phyloP scores from a whole-genome alignment of 495 filamentous ascomycete genomes.

The Penicillium roqueforti region DNA sequence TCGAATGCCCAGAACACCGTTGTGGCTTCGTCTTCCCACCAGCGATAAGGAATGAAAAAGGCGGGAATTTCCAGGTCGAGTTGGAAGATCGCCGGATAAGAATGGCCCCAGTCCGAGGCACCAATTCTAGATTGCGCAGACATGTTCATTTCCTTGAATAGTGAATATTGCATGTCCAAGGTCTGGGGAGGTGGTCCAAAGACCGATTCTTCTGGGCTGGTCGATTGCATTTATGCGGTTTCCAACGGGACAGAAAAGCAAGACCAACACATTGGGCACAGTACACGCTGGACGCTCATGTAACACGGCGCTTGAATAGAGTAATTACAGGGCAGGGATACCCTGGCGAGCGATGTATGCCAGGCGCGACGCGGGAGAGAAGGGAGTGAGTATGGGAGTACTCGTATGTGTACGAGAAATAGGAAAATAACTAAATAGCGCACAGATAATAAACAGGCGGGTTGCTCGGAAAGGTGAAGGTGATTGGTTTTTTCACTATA shows the following conservation, averaged over 20 bases:
- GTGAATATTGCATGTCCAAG: neutral
- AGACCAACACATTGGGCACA: slow-evolving; percentile 14
- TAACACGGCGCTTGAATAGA: slow-evolving; percentile 12
- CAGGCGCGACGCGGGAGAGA: neutral
- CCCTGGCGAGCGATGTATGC: neutral
- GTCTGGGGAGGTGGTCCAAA: slow-evolving; percentile 12
- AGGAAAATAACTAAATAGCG: slow-evolving; percentile 2
- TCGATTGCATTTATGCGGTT: slow-evolving; percentile 22
- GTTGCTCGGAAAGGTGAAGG: slow-evolving; percentile 7
- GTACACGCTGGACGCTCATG: slow-evolving; percentile 11
- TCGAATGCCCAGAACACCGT: slow-evolving; percentile 44
- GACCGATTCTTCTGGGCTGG: slow-evolving; percentile 7
- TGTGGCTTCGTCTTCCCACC: slow-evolving; percentile 44
- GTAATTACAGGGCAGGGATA: slow-evolving; percentile 1
- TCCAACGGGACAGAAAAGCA: neutral
- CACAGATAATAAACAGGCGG: slow-evolving; percentile 3
- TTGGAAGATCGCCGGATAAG: slow-evolving; percentile 35
- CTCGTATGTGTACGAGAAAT: neutral
- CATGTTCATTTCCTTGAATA: slow-evolving; percentile 5
- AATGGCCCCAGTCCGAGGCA: slow-evolving; percentile 14
- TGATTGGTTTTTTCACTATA: slow-evolving; percentile 15
- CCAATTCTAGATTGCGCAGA: neutral
- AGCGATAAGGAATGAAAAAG: slow-evolving; percentile 31
- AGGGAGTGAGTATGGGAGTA: neutral
- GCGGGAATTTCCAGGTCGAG: slow-evolving; percentile 29